Evolutionary conservation across 768 basidiomycete species (phyloP), one percentile per base, ranked within the genome.

Genomic region (Mycena galopus): DNA sequence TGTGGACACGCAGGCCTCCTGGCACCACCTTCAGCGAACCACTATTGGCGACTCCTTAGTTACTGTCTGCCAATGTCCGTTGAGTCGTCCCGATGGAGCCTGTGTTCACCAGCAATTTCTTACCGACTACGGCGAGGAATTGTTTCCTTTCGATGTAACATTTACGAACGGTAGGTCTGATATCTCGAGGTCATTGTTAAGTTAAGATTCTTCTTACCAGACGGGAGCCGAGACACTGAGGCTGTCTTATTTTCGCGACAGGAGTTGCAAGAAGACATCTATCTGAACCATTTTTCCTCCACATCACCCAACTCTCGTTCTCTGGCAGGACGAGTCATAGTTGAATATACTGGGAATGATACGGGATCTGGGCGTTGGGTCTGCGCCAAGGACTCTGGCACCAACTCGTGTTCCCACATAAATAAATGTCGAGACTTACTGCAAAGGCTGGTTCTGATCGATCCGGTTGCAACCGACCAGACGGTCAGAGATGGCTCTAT

Each of bases 11-110:
- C 16, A 67, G 67, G 0, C 29, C 5, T 50, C 58, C 5, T 71
- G 70, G 70, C 35, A 71, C 64, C 70, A 71, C 53, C 70, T 71
- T 51, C 70, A 71, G 32, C 32, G 63, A 2, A 21, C 61, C 1
- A n/a, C 29, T 3, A 51, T 71, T 29, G 70, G 63, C 10, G 33
- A 47, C 23, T 16, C 10, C 14, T 29, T 39, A 3, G 33, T 65
- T 1, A 60, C 33, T 53, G 70, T 59, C n/a, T 71, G 70, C 56
- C 55, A 23, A 0, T 71, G 70, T 30, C 70, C 70, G 3, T 27
- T 55, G 35, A 27, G 17, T 5, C 19, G 21, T 23, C 57, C 53
- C 3, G 57, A 51, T n/a, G 16, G 14, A 21, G 1, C 35, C 5
- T 71, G 64, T 33, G 64, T 71, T 33, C 70, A 68, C n/a, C 27